Evolutionary conservation across 2,329 filamentous ascomycete genomes (phyloP), one percentile per base, ranked within the genome.

Genomic region (Xylaria polymorpha): DNA sequence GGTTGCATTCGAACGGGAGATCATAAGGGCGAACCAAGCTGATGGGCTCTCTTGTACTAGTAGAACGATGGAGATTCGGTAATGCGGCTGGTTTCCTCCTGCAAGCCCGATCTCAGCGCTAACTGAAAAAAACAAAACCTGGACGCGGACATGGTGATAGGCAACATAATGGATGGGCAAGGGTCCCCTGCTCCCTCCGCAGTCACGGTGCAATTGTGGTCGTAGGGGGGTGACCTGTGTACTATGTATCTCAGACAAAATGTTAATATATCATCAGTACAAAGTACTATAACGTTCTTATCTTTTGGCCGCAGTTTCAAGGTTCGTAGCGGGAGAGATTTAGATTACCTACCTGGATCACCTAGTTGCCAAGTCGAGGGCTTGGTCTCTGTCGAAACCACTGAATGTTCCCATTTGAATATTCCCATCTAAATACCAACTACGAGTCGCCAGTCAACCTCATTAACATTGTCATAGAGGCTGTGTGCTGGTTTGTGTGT

Each of bases 1-100:
- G 58, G 66, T 58, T 61, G 44, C 66, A 66, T 62, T 29, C 20
- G 44, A 62, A 39, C 4, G 37, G 58, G 62, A 39, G 50, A 61
- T 61, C 46, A 22, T 61, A 15, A 61, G 48, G 10, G 20, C 4
- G 61, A 66, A 41, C 57, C 66, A 18, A 39, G 57, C 61, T 44
- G 62, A 61, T 39, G 56, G 60, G 43, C 22, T 46, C 57, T 37
- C 12, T 43, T 22, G 37, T 39, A 20, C 10, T 4, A 29, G 25
- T 2, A 29, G 25, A 58, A 22, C 39, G 20, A 25, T 12, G 35
- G 35, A 39, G 14, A 20, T 59, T 20, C 20, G 35, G 41, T 59
- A 32, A 44, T 58, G 61, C 44, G 53, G 62, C 62, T 53, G 56
- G 15, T 64, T n/a, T 51, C n/a, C 35, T 22, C 46, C 9, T 53